phyloP scores from a whole-genome alignment of 257 asterid species.

The Solanum rostratum region DNA sequence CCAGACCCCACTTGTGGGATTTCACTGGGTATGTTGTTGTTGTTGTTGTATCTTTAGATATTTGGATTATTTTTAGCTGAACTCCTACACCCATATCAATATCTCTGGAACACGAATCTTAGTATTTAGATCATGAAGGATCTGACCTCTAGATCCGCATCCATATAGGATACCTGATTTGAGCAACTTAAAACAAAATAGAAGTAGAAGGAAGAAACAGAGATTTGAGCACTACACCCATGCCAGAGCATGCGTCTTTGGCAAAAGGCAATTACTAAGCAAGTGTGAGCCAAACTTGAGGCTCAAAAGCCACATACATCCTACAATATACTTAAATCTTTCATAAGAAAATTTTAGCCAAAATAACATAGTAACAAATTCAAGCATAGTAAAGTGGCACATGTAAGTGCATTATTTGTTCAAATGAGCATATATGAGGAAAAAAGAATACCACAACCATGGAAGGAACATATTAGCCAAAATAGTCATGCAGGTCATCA shows the following conservation, averaged over 20 bases:
- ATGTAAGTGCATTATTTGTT: not conserved
- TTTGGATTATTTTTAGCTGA: not conserved
- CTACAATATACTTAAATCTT: not conserved
- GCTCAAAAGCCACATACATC: not conserved
- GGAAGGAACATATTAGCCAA: not conserved
- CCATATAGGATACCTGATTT: not conserved
- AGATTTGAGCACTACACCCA: not conserved
- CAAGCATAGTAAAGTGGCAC: not conserved
- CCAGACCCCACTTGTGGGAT: no score
- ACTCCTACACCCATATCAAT: not conserved
- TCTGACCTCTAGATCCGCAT: not conserved
- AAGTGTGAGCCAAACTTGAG: not conserved
- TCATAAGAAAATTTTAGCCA: not conserved
- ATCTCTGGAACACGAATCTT: not conserved
- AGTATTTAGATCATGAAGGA: not conserved
- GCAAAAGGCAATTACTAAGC: not conserved
- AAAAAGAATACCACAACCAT: not conserved
- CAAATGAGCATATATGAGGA: not conserved
- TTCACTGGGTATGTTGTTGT: no score
- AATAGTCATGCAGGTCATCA: not conserved
- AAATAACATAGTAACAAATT: not conserved
- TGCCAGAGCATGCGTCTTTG: not conserved
- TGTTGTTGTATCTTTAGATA: not conserved
- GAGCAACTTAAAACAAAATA: not conserved
- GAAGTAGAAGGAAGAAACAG: not conserved